Evolutionary conservation across 116 monocot species (phyloP).

Genomic region (Cymodocea nodosa): DNA sequence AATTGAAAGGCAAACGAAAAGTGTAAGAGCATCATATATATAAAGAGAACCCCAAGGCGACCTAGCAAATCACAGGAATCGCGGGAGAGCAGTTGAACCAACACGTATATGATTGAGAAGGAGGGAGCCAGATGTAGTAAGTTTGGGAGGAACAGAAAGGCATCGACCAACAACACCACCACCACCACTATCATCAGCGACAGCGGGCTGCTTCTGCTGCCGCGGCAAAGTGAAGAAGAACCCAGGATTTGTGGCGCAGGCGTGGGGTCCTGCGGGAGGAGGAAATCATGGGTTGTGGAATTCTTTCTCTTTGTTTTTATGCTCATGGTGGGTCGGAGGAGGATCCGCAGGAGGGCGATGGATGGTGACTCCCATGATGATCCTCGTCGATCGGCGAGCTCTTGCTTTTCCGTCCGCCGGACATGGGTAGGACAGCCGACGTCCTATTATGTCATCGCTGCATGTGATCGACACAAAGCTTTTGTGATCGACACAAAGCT

Average conservation of each 20-base stretch:
- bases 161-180: too few relatives aligned
- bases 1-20: too few relatives aligned
- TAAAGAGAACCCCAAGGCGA: neutral
- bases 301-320: conserved; percentile 19
- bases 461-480: neutral
- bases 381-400: too few relatives aligned
- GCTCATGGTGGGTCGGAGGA: neutral
- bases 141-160: neutral
- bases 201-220: neutral
- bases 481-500: neutral
- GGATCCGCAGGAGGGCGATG: too few relatives aligned
- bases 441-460: too few relatives aligned
- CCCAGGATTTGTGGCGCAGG: neutral
- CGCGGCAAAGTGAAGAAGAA: neutral
- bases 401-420: too few relatives aligned
- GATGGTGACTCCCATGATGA: too few relatives aligned
- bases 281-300: conserved; percentile 3
- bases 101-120: neutral
- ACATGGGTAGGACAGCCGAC: too few relatives aligned
- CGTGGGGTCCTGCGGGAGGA: neutral
- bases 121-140: neutral
- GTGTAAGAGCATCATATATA: too few relatives aligned
- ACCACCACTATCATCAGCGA: neutral
- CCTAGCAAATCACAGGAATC: conserved; percentile 6
- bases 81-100: conserved; percentile 1